These are phyloP conservation scores for Diaporthe sp. DNA, from an alignment of 2,329 filamentous ascomycete genomes.

Conservation along the genomic window DNA sequence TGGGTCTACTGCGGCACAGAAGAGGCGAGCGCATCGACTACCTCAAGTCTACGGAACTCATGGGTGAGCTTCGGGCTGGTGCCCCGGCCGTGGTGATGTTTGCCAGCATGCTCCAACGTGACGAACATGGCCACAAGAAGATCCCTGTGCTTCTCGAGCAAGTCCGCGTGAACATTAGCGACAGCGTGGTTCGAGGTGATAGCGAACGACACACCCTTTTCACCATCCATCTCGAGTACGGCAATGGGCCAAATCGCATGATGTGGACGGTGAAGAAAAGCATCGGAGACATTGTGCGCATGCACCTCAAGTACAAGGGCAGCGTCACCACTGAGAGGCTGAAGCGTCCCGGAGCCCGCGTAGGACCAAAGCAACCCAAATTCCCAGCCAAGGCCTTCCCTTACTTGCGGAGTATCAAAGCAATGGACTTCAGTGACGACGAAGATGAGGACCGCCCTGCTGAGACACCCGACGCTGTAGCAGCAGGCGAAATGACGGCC, in stretches of 20 bases:
- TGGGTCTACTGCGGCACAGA: slow-evolving; percentile 83
- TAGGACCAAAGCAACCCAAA: slow-evolving; percentile 83
- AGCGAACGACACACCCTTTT: slow-evolving; percentile 85
- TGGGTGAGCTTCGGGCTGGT: slow-evolving; percentile 93
- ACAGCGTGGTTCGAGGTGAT: slow-evolving; percentile 76
- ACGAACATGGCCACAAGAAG: slow-evolving; percentile 94
- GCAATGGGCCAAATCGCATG: slow-evolving; percentile 95
- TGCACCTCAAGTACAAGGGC: slow-evolving; percentile 94
- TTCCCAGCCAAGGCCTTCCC: slow-evolving; percentile 93
- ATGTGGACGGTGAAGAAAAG: slow-evolving; percentile 93
- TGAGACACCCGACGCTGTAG: slow-evolving; percentile 43
- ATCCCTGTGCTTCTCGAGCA: slow-evolving; percentile 97
- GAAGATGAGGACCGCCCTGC: slow-evolving; percentile 65
- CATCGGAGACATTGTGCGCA: slow-evolving; percentile 88
- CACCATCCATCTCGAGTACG: slow-evolving; percentile 94
- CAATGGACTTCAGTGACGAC: slow-evolving; percentile 82
- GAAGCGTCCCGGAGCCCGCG: slow-evolving; percentile 73
- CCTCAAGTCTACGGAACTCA: slow-evolving; percentile 93
- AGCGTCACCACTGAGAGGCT: slow-evolving; percentile 82
- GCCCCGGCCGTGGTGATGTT: slow-evolving; percentile 94
- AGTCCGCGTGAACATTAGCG: slow-evolving; percentile 87
- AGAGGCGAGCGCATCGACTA: slow-evolving; percentile 93
- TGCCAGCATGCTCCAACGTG: slow-evolving; percentile 97
- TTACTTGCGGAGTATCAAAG: slow-evolving; percentile 85
- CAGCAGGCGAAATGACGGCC: slow-evolving; percentile 47